Conservation (phyloP, 495 filamentous ascomycete genomes). For the Podospora bellae-mahoneyi region DNA sequence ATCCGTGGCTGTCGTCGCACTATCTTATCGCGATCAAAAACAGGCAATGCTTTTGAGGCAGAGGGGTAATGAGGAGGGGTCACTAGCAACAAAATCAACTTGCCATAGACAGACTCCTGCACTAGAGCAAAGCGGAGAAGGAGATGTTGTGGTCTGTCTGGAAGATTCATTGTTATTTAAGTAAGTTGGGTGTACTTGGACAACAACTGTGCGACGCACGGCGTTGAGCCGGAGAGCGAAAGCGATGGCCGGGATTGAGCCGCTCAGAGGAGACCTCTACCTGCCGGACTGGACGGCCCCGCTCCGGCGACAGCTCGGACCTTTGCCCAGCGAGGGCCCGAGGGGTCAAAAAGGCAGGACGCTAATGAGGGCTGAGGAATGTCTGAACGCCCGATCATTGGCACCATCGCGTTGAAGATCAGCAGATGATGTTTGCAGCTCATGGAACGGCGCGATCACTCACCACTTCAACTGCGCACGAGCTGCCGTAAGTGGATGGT, state of each 20-base stretch:
- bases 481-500: conserved; percentile 1
- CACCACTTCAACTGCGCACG: neutral
- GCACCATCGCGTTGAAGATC: conserved; percentile 1
- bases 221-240: neutral
- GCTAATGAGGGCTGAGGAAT: neutral
- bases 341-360: neutral
- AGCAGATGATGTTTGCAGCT: neutral
- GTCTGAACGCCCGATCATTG: neutral
- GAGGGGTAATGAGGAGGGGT: neutral
- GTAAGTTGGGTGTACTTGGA: too few species aligned
- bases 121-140: neutral
- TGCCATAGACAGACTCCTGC: neutral
- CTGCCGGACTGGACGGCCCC: neutral
- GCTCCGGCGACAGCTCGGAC: neutral
- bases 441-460: neutral
- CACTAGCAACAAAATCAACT: neutral
- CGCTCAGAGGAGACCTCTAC: neutral
- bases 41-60: neutral
- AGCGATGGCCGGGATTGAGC: neutral
- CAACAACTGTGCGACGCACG: neutral
- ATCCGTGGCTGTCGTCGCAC: neutral
- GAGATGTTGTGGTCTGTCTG: neutral
- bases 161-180: neutral
- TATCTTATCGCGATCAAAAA: neutral
- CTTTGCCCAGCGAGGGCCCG: neutral